phyloP scores from a whole-genome alignment of 441 rosid genomes.

The Jatropha podagrica region DNA sequence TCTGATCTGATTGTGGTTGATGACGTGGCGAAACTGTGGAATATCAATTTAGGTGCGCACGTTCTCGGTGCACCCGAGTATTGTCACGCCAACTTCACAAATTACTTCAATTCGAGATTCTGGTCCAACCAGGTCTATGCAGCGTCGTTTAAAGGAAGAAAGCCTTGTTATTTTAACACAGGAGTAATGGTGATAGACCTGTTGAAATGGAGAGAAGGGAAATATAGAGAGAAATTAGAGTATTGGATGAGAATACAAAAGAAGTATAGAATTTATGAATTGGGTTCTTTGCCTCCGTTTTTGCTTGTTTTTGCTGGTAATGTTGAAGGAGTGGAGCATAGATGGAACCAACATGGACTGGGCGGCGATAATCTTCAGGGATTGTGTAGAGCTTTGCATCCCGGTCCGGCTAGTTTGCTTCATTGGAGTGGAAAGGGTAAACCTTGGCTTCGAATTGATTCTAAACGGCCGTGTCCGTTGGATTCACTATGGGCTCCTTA shows the following conservation, averaged over 20 bases:
- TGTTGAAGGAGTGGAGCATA: conserved; percentile 64
- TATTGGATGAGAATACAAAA: conserved; percentile 70
- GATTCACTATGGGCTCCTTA: conserved; percentile 71
- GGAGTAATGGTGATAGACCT: conserved; percentile 86
- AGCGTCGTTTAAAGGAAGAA: conserved; percentile 42
- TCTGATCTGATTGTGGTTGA: conserved; percentile 79
- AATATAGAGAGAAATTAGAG: conserved; percentile 54
- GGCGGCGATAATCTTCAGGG: conserved; percentile 80
- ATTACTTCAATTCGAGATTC: conserved; percentile 59
- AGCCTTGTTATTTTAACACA: conserved; percentile 69
- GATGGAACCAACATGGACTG: conserved; percentile 85
- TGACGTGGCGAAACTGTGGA: conserved; percentile 67
- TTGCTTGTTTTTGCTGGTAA: conserved; percentile 71
- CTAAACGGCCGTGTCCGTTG: conserved; percentile 55
- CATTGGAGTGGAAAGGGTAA: conserved; percentile 90
- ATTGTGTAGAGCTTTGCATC: conserved; percentile 60
- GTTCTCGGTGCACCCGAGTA: conserved; percentile 78
- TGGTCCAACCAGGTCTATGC: conserved; percentile 50
- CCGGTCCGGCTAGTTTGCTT: conserved; percentile 68
- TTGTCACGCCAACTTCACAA: conserved; percentile 73
- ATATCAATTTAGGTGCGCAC: conserved; percentile 38
- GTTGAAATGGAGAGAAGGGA: conserved; percentile 61
- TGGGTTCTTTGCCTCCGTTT: conserved; percentile 79
- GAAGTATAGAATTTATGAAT: conserved; percentile 58
- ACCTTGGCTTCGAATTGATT: conserved; percentile 72